Evolutionary conservation across 768 basidiomycete species (phyloP).

Genomic region (Chalciporus sphaerocephalus): DNA sequence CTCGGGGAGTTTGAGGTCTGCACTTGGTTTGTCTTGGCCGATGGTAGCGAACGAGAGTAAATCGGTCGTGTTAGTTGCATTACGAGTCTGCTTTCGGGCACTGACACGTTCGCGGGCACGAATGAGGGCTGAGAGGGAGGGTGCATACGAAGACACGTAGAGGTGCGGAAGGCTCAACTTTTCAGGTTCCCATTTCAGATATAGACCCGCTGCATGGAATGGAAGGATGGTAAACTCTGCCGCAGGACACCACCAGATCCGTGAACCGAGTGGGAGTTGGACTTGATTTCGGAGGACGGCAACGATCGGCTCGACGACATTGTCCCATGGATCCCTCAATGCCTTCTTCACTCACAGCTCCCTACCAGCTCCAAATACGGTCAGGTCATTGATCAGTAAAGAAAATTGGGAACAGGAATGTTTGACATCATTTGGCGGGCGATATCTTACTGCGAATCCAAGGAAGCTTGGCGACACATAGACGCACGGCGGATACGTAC

Average conservation of each 20-base stretch:
- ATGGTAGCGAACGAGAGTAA: background rate
- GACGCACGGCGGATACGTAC: no score
- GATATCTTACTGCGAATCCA: no score
- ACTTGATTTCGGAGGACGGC: background rate
- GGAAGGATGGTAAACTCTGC: background rate
- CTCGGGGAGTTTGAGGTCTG: no score
- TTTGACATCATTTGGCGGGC: no score
- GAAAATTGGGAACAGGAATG: no score
- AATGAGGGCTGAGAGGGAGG: slow-evolving; percentile 1
- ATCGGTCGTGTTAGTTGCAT: background rate
- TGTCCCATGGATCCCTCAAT: no score
- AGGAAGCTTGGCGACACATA: no score
- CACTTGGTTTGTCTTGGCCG: background rate
- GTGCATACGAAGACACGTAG: background rate
- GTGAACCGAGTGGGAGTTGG: background rate
- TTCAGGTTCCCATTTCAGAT: background rate
- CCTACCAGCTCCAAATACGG: no score
- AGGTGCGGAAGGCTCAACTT: background rate
- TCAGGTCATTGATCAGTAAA: no score
- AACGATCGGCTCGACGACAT: background rate
- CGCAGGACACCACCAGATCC: slow-evolving; percentile 2
- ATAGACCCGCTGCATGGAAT: background rate
- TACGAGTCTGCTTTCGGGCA: background rate
- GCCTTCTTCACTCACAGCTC: no score
- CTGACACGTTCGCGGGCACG: background rate